Evolutionary conservation across 208 protist species (phyloP).

Genomic region (Wallacemonas sp.): DNA sequence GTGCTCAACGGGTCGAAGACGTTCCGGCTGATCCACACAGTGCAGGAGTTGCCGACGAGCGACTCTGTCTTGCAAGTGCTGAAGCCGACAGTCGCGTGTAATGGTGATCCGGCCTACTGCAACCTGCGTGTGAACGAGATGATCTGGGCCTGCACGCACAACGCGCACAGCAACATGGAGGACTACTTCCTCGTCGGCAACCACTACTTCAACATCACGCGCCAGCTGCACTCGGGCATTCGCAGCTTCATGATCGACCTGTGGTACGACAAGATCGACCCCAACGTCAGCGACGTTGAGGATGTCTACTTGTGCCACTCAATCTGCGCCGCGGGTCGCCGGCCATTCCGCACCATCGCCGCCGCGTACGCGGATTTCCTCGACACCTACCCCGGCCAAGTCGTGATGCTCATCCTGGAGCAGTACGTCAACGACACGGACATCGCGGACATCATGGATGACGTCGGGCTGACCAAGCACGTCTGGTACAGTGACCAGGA

Average conservation of each 20-base stretch:
- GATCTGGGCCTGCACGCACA: constrained; percentile 46
- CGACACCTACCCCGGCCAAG: constrained; percentile 26
- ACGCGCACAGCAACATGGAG: constrained; percentile 42
- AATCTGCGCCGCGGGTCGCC: constrained; percentile 28
- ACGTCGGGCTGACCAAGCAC: constrained; percentile 30
- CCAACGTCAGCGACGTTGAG: constrained; percentile 21
- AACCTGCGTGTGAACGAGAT: constrained; percentile 31
- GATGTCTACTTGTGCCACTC: constrained; percentile 41
- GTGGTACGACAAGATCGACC: constrained; percentile 41
- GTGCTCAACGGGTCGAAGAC: constrained; percentile 22
- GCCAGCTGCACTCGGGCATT: constrained; percentile 37
- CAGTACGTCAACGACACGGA: constrained; percentile 45
- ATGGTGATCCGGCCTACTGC: constrained; percentile 35
- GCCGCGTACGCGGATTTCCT: constrained; percentile 31
- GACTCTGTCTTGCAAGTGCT: constrained; percentile 31
- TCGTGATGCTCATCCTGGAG: constrained; percentile 43
- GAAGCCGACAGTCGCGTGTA: constrained; percentile 28
- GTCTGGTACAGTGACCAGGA: constrained; percentile 33
- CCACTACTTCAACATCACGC: constrained; percentile 49
- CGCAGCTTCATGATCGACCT: constrained; percentile 52
- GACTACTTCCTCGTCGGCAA: constrained; percentile 39
- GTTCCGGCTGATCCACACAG: constrained; percentile 17
- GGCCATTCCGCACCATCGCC: constrained; percentile 17
- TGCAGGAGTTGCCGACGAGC: background rate
- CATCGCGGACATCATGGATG: constrained; percentile 23